Evolutionary conservation across 202 grass and related monocot genomes (phyloP).

Genomic region (Hordeum pubiflorum): DNA sequence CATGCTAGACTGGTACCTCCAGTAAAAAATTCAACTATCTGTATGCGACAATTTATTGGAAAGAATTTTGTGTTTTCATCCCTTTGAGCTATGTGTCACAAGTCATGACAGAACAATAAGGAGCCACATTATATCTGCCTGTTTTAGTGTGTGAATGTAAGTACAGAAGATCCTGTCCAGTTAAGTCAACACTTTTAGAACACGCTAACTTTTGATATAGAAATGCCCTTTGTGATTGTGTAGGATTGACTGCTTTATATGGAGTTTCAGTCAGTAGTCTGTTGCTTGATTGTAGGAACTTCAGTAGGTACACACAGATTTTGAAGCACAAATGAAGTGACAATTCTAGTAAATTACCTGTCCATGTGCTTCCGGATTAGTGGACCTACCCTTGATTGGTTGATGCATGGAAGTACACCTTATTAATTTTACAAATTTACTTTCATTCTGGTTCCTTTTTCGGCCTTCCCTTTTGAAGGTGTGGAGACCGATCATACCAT

Average conservation of each 20-base stretch:
- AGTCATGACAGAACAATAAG: not conserved
- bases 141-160: not conserved
- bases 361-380: not conserved
- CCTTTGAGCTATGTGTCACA: not conserved
- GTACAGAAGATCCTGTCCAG: not conserved
- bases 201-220: not conserved
- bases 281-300: not conserved
- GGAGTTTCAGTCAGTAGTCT: not conserved
- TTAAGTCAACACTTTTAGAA: not conserved
- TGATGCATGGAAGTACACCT: not conserved
- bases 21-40: not conserved
- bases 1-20: not conserved
- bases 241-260: not conserved
- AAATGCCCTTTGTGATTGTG: not conserved
- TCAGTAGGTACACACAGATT: not conserved
- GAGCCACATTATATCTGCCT: not conserved
- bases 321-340: not conserved
- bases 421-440: not conserved
- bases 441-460: not conserved
- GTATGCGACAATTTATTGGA: not conserved
- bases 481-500: constrained; percentile 71
- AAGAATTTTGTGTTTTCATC: too few species aligned
- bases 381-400: not conserved
- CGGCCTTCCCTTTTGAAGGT: constrained; percentile 27
- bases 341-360: not conserved